Conservation (phyloP, 345 rosid genomes). For the Reutealis trisperma region DNA sequence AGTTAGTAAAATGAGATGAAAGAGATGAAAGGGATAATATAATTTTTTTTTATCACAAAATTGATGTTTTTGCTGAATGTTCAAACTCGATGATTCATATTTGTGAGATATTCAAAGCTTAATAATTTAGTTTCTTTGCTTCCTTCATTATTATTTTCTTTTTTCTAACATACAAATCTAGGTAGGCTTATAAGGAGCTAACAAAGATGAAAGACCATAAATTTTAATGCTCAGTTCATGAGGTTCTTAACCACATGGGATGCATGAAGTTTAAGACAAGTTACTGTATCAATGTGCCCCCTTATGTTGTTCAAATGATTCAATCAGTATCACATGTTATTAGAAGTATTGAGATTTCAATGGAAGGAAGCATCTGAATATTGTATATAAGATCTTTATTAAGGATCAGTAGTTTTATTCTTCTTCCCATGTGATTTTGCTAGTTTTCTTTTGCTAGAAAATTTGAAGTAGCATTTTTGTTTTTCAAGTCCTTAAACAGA, state of each 20-base stretch:
- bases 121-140: background rate
- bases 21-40: background rate
- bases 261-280: background rate
- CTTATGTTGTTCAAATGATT: slow-evolving; percentile 2
- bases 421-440: background rate
- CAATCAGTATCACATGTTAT: background rate
- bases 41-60: too few species aligned
- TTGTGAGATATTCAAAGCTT: background rate
- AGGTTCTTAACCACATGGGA: background rate
- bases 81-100: background rate
- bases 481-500: background rate
- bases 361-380: slow-evolving; percentile 1
- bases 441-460: background rate
- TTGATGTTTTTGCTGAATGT: background rate
- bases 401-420: background rate
- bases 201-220: too few species aligned
- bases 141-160: background rate
- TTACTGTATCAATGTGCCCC: background rate
- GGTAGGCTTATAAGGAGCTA: background rate
- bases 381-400: background rate
- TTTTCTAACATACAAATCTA: background rate
- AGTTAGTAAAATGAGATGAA: background rate
- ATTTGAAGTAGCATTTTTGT: background rate
- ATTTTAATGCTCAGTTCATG: too few species aligned
- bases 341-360: background rate